Conservation (phyloP, 495 filamentous ascomycete species). For the Ramalina peruviana region DNA sequence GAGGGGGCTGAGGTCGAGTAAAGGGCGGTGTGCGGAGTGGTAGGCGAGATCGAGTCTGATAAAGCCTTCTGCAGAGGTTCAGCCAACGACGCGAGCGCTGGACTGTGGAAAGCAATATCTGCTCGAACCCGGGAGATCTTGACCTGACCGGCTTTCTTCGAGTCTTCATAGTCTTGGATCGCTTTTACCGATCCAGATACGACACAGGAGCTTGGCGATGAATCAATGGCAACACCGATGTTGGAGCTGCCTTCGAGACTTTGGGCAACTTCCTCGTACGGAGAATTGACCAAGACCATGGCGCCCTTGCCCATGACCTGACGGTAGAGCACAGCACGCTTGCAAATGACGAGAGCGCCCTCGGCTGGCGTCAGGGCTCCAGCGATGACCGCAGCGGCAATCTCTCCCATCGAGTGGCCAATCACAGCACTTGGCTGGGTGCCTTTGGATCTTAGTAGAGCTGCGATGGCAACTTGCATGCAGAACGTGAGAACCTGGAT, state of each 20-base stretch:
- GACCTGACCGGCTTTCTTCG: constrained; percentile 10
- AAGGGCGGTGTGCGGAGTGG: constrained; percentile 15
- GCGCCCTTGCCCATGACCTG: constrained; percentile 32
- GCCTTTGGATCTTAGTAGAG: constrained; percentile 17
- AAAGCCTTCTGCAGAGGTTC: constrained; percentile 18
- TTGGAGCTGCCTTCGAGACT: constrained; percentile 13
- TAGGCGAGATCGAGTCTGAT: constrained; percentile 12
- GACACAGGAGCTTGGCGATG: constrained; percentile 29
- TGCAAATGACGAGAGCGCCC: constrained; percentile 21
- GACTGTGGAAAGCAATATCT: constrained; percentile 24
- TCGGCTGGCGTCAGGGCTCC: constrained; percentile 18
- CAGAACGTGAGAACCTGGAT: constrained; percentile 23
- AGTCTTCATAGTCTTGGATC: constrained; percentile 11
- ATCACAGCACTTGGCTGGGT: constrained; percentile 20
- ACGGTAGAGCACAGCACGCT: constrained; percentile 23
- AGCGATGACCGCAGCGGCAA: constrained; percentile 20
- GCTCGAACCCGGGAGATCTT: constrained; percentile 20
- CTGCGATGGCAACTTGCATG: constrained; percentile 21
- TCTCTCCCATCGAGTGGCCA: constrained; percentile 27
- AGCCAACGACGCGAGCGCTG: constrained; percentile 20
- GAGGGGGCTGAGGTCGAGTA: constrained; percentile 25
- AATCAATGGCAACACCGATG: constrained; percentile 28
- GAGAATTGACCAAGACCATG: constrained; percentile 36
- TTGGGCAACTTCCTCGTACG: constrained; percentile 25
- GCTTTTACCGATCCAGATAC: constrained; percentile 20